Base-by-base conservation (phyloP, 805 yeast genomes). In the Kazachstania bromeliacearum region DNA sequence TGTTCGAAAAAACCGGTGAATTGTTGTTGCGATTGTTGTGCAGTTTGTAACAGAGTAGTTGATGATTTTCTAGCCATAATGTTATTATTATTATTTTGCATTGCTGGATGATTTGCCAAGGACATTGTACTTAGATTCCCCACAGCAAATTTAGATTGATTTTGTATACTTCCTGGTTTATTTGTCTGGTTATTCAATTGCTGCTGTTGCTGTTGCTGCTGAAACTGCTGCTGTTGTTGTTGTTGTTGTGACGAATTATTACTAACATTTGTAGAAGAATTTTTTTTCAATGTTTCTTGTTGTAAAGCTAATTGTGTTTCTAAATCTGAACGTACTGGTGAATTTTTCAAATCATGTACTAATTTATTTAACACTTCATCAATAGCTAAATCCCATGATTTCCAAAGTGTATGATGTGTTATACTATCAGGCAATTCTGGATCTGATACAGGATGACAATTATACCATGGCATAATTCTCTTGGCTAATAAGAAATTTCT, bases 1-100 rank as follows among this genome's bases (percentile, higher is more conserved):
- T 87, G 96, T 61, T 92, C 96, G 53, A 92, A 92, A 55, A 92
- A 92, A 2, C 94, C 79, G 4, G 96, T 84, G 53, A 85, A 95
- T 52, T 85, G 88, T 56, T 85, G 85, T 46, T 65, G 51, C 51
- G 48, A 47, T 38, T 46, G 38, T 46, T 53, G 47, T 36, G 15
- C 42, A 34, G 13, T 42, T 32, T 12, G 39, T 19, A 28, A 41
- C 16, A 34, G 41, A 24, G 34, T 20, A 30, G 42, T 41, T 28
- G 28, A 45, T 33, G 35, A 50, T 23, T 28, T 47, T 5, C 38
- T 39, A 7, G 21, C 25, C 4, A 10, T 5, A 13, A 28, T 39
- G 33, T 32, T 35, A 36, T 18, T 38, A 33, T 18, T 17, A 16
- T 12, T 36, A 4, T 28, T 35, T 13, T 15, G 13, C 29, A 29